Evolutionary conservation across 2,329 filamentous ascomycete species (phyloP).

Genomic region (Exserohilum turcica): DNA sequence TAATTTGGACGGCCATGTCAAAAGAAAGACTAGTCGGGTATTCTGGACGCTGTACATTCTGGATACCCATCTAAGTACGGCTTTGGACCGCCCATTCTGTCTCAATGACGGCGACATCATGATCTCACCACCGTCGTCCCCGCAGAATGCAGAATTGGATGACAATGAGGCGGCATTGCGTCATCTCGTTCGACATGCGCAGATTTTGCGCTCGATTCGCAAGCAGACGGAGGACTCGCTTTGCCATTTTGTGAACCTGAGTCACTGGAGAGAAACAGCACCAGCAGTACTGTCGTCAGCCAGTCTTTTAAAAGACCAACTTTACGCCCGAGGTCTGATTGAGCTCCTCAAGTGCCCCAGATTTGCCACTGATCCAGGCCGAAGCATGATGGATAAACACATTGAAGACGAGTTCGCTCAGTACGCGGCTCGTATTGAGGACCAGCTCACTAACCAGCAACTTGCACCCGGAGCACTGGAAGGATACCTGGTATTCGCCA

Average conservation of each 20-base stretch:
- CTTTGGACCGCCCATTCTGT: slow-evolving; percentile 14
- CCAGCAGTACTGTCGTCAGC: not conserved
- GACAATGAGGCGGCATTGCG: not conserved
- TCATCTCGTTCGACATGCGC: not conserved
- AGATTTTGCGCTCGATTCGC: not conserved
- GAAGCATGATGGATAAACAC: not conserved
- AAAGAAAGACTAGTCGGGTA: slow-evolving; percentile 1
- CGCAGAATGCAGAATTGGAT: not conserved
- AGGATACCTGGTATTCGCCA: too few relatives aligned
- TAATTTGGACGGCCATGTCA: slow-evolving; percentile 4
- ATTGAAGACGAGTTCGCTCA: not conserved
- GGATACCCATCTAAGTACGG: slow-evolving; percentile 16
- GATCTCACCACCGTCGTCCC: not conserved
- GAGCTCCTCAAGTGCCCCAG: not conserved
- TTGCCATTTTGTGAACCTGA: not conserved
- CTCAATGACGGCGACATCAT: not conserved
- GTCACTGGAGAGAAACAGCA: not conserved
- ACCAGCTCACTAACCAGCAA: not conserved
- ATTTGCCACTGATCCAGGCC: not conserved
- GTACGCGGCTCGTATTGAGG: not conserved
- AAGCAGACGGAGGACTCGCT: not conserved
- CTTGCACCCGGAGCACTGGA: too few relatives aligned
- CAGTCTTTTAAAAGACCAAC: not conserved
- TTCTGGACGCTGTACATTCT: slow-evolving; percentile 17
- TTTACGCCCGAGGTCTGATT: not conserved